Conservation (phyloP, 352 stramenopile species). For the Thraustotheca clavata region DNA sequence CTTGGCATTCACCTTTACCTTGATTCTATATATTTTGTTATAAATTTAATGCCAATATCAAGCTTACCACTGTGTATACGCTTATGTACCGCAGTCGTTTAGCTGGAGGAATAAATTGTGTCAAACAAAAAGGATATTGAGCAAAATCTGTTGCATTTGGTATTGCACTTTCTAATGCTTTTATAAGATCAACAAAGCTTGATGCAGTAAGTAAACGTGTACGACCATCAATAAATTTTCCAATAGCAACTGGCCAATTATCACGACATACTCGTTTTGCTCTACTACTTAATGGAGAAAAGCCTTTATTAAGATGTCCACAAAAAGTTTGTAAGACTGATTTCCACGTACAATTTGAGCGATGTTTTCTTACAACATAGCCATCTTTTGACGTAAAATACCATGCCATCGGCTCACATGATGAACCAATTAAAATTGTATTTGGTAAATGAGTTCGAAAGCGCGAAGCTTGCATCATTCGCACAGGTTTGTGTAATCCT, state of each 20-base stretch:
- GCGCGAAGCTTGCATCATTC: not conserved
- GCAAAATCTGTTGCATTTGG: not conserved
- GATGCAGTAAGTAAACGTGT: not conserved
- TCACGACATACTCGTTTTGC: not conserved
- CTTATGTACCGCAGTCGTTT: slow-evolving; percentile 21
- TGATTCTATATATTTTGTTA: not conserved
- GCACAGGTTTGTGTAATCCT: not conserved
- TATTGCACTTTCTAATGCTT: not conserved
- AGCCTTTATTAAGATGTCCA: not conserved
- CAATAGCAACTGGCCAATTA: slow-evolving; percentile 14
- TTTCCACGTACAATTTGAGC: slow-evolving; percentile 16
- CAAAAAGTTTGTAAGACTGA: slow-evolving; percentile 5
- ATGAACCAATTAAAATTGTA: slow-evolving; percentile 5
- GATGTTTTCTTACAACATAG: slow-evolving; percentile 14
- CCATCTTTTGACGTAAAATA: slow-evolving; percentile 17
- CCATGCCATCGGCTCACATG: slow-evolving; percentile 9
- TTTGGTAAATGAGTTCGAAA: slow-evolving; percentile 17
- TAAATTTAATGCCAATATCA: not conserved
- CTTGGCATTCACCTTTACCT: slow-evolving; percentile 4
- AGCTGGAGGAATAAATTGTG: slow-evolving; percentile 12
- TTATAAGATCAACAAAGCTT: not conserved
- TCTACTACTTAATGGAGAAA: not conserved
- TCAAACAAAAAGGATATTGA: slow-evolving; percentile 10
- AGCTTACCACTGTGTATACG: slow-evolving; percentile 13
- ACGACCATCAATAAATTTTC: slow-evolving; percentile 15